Percentiles rank a stretch among this genome's conserved stretches.
These are phyloP conservation scores for Citrus glauca DNA, from an alignment of 345 rosid genomes.

Conservation along the genomic window DNA sequence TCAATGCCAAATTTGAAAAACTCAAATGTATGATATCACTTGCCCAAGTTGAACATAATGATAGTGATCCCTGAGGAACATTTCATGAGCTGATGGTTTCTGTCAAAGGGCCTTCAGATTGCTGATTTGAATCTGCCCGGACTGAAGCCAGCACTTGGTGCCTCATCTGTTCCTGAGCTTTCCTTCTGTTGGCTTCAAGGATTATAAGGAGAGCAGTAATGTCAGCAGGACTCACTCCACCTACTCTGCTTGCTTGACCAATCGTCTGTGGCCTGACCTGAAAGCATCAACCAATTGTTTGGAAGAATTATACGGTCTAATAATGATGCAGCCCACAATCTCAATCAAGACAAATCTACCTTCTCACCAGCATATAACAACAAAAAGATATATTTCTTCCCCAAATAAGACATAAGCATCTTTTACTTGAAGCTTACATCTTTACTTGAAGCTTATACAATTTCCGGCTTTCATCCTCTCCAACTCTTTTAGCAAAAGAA, in stretches of 20 bases:
- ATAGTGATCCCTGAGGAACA: not conserved
- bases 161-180: constrained; percentile 54
- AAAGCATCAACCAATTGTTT: constrained; percentile 13
- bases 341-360: not conserved
- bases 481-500: not conserved
- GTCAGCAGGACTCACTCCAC: constrained; percentile 97
- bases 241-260: constrained; percentile 94
- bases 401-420: not conserved
- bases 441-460: not conserved
- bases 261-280: constrained; percentile 93
- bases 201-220: constrained; percentile 80
- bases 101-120: constrained; percentile 20
- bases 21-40: not conserved
- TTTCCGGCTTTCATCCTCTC: not conserved
- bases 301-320: not conserved
- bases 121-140: constrained; percentile 26
- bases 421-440: not conserved
- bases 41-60: not conserved
- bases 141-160: constrained; percentile 38
- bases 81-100: constrained; percentile 31
- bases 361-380: not conserved
- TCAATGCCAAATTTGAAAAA: not conserved
- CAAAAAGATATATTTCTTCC: not conserved
- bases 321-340: not conserved
- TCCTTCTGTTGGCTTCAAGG: constrained; percentile 77